These are phyloP conservation scores for Marasmius fiardii DNA, from an alignment of 1,284 basidiomycete species.

Conservation along the genomic window DNA sequence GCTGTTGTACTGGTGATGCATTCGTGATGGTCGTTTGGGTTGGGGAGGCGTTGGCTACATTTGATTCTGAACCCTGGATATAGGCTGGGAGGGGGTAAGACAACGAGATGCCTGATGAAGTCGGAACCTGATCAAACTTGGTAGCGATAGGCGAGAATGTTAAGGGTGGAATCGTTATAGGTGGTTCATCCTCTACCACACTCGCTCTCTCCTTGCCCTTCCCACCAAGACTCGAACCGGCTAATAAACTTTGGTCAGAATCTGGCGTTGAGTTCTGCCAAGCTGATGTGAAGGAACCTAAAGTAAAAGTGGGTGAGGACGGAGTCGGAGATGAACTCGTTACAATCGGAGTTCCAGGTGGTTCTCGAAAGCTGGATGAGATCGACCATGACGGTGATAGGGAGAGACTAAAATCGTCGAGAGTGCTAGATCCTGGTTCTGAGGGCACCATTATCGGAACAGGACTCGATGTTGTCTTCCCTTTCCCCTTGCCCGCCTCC, in stretches of 20 bases:
- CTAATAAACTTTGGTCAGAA: constrained; percentile 6
- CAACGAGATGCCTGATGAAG: constrained; percentile 3
- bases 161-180: constrained; percentile 62
- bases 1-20: neutral
- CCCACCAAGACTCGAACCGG: constrained; percentile 7
- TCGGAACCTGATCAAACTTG: constrained; percentile 45
- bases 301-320: constrained; percentile 23
- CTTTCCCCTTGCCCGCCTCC: constrained; percentile 31
- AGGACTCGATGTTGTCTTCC: constrained; percentile 46
- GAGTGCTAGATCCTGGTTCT: constrained; percentile 20
- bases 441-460: constrained; percentile 37
- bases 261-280: constrained; percentile 11
- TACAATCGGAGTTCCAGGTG: constrained; percentile 17
- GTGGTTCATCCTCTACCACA: constrained; percentile 41
- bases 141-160: constrained; percentile 44
- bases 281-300: constrained; percentile 21
- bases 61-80: neutral
- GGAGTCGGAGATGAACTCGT: constrained; percentile 20
- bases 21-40: neutral
- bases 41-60: neutral
- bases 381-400: constrained; percentile 17
- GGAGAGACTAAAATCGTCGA: constrained; percentile 37
- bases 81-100: constrained; percentile 41
- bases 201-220: constrained; percentile 48
- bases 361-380: constrained; percentile 18